These are phyloP conservation scores for Alternaria sp. DNA, from an alignment of 2,329 filamentous ascomycete species.

Conservation along the genomic window DNA sequence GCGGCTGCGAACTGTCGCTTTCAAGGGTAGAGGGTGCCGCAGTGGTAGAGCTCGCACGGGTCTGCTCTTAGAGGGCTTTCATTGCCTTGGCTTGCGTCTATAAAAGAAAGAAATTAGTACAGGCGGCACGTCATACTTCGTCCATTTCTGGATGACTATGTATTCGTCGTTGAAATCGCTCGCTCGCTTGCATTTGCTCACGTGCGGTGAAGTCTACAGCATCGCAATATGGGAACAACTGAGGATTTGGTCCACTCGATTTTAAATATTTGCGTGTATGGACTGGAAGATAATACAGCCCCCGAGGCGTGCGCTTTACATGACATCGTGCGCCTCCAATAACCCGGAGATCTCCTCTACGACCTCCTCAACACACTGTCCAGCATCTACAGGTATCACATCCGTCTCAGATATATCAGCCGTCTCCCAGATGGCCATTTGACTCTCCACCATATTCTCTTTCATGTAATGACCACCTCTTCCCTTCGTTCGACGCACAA, in stretches of 20 bases:
- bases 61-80: background rate
- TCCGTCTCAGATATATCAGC: constrained; percentile 41
- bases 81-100: background rate
- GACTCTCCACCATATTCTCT: constrained; percentile 45
- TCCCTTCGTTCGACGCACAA: constrained; percentile 35
- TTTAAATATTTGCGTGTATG: background rate
- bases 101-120: background rate
- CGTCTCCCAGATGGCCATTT: constrained; percentile 42
- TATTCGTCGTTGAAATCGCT: background rate
- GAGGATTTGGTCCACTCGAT: background rate
- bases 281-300: background rate
- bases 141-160: background rate
- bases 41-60: background rate
- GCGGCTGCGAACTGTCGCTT: background rate
- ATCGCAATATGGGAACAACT: background rate
- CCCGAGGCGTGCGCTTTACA: background rate
- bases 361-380: constrained; percentile 4
- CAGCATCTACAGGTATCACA: constrained; percentile 42
- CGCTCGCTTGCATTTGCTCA: background rate
- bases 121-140: background rate
- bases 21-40: background rate
- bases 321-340: background rate
- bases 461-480: constrained; percentile 50
- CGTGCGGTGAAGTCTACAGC: background rate
- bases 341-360: background rate